phyloP scores from a whole-genome alignment of 495 filamentous ascomycete genomes.

The Tuber magnatum region DNA sequence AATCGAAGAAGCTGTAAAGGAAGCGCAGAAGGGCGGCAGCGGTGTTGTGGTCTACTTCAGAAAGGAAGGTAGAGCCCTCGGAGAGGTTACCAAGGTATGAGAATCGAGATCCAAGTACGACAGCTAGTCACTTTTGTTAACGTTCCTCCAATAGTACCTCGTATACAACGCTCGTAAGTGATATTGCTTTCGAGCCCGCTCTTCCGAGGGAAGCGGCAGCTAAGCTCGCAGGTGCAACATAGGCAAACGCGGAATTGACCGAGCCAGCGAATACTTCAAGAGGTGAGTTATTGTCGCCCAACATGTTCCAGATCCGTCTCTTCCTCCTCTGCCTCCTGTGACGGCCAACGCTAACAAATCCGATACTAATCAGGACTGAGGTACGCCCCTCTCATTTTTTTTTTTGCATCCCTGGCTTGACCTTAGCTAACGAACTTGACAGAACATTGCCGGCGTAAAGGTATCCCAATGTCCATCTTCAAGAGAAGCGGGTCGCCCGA shows the following conservation, averaged over 20 bases:
- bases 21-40: slow-evolving; percentile 88
- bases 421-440: slow-evolving; percentile 28
- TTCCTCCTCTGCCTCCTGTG: background rate
- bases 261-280: slow-evolving; percentile 94
- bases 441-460: slow-evolving; percentile 91
- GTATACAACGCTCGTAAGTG: slow-evolving; percentile 82
- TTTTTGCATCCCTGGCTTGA: slow-evolving; percentile 15
- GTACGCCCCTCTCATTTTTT: slow-evolving; percentile 19
- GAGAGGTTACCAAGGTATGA: slow-evolving; percentile 88
- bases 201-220: slow-evolving; percentile 7
- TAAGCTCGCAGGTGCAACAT: slow-evolving; percentile 26
- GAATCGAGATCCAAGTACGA: slow-evolving; percentile 8
- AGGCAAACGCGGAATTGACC: slow-evolving; percentile 66
- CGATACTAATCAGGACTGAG: slow-evolving; percentile 30
- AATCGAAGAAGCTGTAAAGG: slow-evolving; percentile 91
- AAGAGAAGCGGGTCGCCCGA: background rate
- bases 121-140: background rate
- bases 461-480: slow-evolving; percentile 14
- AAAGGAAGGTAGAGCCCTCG: slow-evolving; percentile 89
- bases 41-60: slow-evolving; percentile 99
- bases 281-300: slow-evolving; percentile 43
- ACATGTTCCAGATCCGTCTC: slow-evolving; percentile 1
- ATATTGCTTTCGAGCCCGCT: slow-evolving; percentile 34
- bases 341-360: slow-evolving; percentile 14
- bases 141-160: slow-evolving; percentile 51